Evolutionary conservation across 306 rosid genomes (phyloP), one percentile per base, ranked within the genome.

Genomic region (Urtica urens): DNA sequence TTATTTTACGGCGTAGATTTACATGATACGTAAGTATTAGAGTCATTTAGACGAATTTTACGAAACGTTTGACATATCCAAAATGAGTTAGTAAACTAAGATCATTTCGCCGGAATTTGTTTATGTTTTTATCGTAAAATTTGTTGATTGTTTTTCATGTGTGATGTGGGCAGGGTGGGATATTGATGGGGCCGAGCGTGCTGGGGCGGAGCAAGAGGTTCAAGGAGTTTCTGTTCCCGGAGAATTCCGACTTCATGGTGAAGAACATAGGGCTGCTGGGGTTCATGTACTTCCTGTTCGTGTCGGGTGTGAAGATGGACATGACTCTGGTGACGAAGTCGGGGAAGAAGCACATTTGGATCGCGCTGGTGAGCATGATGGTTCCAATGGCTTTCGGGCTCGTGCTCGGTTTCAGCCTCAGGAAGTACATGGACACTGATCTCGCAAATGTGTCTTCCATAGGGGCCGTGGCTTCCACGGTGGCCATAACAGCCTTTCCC

Each of bases 141-240:
- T 2, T 51, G 3, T 38, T 13, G 7, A 11, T 11, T 42, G 16
- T 38, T 53, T 4, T 9, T 25, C n/a, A n/a, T n/a, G n/a, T n/a
- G n/a, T n/a, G n/a, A n/a, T n/a, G n/a, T n/a, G n/a, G n/a, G n/a
- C 19, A 88, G 97, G 95, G 82, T 17, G 97, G 93, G 7, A 71
- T 84, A 2, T 47, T 88, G 25, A 2, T 88, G 35, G 97, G 95
- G 31, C 95, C 97, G n/a, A 65, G 90, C 0, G 57, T 81, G 53
- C 49, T 88, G 8, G 81, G 86, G 6, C 68, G 63, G 45, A 58
- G 20, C 51, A 52, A 29, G 59, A 70, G 63, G 59, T 74, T 63
- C 46, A 28, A 16, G 10, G 41, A 11, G 3, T 1, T 59, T 0
- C 4, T 79, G 13, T 40, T 28, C 14, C 72, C 70, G 0, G 72